phyloP scores from a whole-genome alignment of 1,284 basidiomycete genomes.

The Ustilago curta region DNA sequence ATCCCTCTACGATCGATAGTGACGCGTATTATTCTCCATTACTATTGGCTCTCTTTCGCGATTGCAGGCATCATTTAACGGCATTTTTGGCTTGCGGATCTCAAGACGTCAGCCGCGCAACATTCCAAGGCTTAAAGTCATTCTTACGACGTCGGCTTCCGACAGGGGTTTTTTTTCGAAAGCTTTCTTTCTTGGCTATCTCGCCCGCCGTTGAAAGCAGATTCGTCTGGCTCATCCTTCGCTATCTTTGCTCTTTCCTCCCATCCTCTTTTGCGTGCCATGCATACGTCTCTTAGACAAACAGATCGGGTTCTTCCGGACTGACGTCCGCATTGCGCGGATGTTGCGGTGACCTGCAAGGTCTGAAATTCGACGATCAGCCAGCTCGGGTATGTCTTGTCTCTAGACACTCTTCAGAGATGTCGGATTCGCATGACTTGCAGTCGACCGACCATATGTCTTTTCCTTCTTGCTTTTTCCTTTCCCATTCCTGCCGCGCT shows the following conservation, averaged over 20 bases:
- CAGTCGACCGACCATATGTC: slow-evolving; percentile 11
- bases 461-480: background rate
- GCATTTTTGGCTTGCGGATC: background rate
- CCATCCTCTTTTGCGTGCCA: background rate
- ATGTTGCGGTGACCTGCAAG: slow-evolving; percentile 2
- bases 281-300: slow-evolving; percentile 15
- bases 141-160: background rate
- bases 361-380: slow-evolving; percentile 1
- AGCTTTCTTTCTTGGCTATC: background rate
- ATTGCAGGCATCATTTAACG: slow-evolving; percentile 6
- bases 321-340: background rate
- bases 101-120: slow-evolving; percentile 8
- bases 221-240: slow-evolving; percentile 39
- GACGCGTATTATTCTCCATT: background rate
- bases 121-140: background rate
- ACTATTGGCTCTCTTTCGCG: slow-evolving; percentile 2
- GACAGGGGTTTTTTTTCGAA: background rate
- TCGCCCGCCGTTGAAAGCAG: slow-evolving; percentile 4
- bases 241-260: background rate
- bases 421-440: slow-evolving; percentile 4
- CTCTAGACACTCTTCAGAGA: slow-evolving; percentile 6
- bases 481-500: background rate
- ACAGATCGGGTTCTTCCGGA: background rate
- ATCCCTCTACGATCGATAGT: background rate
- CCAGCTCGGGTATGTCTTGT: slow-evolving; percentile 38